Percentiles rank a stretch among this genome's conserved stretches.
These are phyloP conservation scores for Ogataea chonburiensis DNA, from an alignment of 805 yeast genomes.

Conservation along the genomic window DNA sequence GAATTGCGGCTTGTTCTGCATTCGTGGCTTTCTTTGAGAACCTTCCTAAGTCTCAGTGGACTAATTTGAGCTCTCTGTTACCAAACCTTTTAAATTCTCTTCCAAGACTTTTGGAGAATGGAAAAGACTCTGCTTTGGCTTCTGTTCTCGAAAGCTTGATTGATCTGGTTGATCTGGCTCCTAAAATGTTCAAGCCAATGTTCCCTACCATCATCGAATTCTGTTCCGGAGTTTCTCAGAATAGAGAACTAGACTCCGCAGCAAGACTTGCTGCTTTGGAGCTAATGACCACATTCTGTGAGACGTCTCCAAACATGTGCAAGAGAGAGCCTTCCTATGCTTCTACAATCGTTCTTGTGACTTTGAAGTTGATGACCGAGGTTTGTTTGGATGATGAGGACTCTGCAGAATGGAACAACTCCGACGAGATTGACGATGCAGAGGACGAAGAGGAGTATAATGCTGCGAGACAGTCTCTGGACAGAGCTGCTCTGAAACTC, in stretches of 20 bases:
- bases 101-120: constrained; percentile 76
- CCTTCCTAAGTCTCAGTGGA: constrained; percentile 79
- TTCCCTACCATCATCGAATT: constrained; percentile 86
- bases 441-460: constrained; percentile 87
- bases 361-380: constrained; percentile 86
- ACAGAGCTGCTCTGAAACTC: constrained; percentile 79
- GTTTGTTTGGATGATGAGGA: constrained; percentile 86
- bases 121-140: constrained; percentile 79
- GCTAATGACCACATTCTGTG: constrained; percentile 85
- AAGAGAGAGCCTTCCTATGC: constrained; percentile 73
- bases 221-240: constrained; percentile 77
- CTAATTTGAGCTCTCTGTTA: constrained; percentile 67
- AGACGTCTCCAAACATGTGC: constrained; percentile 94
- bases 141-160: constrained; percentile 86
- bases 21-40: constrained; percentile 86
- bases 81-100: constrained; percentile 84
- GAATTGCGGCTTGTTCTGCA: constrained; percentile 89
- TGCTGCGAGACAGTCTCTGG: constrained; percentile 93
- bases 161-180: constrained; percentile 89
- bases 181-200: constrained; percentile 90
- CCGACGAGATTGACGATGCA: constrained; percentile 72
- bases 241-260: constrained; percentile 71
- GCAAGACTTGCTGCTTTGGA: constrained; percentile 88
- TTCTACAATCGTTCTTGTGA: constrained; percentile 64
- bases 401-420: constrained; percentile 71